Evolutionary conservation across 257 asterid species (phyloP).

Genomic region (Ehretia macrophylla): DNA sequence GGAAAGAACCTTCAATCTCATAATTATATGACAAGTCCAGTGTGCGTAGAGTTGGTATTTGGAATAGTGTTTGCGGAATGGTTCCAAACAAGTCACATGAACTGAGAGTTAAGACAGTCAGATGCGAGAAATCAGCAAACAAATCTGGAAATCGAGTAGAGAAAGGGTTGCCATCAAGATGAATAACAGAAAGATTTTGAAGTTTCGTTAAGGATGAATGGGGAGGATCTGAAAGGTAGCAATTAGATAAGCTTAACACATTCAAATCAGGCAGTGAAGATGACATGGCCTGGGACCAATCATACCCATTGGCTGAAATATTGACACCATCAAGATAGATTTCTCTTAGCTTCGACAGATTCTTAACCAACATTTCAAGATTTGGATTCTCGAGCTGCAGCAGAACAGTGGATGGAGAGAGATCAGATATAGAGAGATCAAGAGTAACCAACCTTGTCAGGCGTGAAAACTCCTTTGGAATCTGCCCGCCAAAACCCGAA

Average conservation of each 20-base stretch:
- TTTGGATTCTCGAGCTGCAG: constrained; percentile 46
- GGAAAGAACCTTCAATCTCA: constrained; percentile 21
- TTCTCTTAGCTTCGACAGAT: constrained; percentile 31
- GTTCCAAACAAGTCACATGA: constrained; percentile 34
- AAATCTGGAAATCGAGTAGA: constrained; percentile 24
- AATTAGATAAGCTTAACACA: constrained; percentile 39
- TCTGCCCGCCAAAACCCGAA: constrained; percentile 21
- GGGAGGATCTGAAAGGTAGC: constrained; percentile 38
- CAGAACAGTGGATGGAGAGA: background rate
- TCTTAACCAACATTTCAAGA: constrained; percentile 34
- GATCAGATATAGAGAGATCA: constrained; percentile 18
- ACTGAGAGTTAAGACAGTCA: constrained; percentile 35
- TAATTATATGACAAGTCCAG: constrained; percentile 33
- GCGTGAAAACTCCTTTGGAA: constrained; percentile 15
- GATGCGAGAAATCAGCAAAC: constrained; percentile 24
- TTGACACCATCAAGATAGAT: constrained; percentile 50
- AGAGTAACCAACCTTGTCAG: constrained; percentile 21
- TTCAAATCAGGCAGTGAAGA: constrained; percentile 34
- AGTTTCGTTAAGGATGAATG: constrained; percentile 34
- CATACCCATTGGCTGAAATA: constrained; percentile 29
- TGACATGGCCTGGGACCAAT: constrained; percentile 38
- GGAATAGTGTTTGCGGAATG: constrained; percentile 36
- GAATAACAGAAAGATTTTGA: constrained; percentile 32
- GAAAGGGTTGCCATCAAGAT: constrained; percentile 34
- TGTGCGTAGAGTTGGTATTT: constrained; percentile 21